These are phyloP conservation scores for Ophiosphaerella narmari DNA, from an alignment of 2,329 filamentous ascomycete genomes.

Conservation along the genomic window DNA sequence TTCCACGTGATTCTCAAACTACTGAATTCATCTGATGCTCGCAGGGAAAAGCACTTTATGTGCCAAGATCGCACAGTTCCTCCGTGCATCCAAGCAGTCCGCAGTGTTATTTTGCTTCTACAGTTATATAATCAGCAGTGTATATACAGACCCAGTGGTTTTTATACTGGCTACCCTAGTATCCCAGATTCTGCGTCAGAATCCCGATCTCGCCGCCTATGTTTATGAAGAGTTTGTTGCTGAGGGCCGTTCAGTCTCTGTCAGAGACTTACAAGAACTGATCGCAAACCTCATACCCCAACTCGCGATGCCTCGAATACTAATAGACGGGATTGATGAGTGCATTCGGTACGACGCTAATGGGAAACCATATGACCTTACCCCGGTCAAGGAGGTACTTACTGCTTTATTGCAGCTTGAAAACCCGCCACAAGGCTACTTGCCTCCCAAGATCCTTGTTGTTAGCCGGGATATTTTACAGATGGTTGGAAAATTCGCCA, in stretches of 20 bases:
- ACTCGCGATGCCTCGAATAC: background rate
- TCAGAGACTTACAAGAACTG: conserved; percentile 1
- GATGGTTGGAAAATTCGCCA: background rate
- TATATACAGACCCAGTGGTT: background rate
- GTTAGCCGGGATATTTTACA: background rate
- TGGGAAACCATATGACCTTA: background rate
- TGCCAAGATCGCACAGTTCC: background rate
- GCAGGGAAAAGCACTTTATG: background rate
- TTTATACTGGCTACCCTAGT: conserved; percentile 5
- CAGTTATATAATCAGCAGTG: conserved; percentile 2
- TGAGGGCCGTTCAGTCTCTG: background rate
- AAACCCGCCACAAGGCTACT: background rate
- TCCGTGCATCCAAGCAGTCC: background rate
- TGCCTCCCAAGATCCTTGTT: background rate
- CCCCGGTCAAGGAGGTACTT: background rate
- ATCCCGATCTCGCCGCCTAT: background rate
- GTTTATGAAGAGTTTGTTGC: conserved; percentile 12
- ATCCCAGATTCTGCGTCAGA: conserved; percentile 8
- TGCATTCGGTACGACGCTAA: background rate
- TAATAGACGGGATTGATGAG: conserved; percentile 6
- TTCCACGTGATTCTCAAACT: background rate
- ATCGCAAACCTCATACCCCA: background rate
- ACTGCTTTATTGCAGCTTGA: background rate
- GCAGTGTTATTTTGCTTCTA: conserved; percentile 6
- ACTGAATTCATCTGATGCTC: background rate